Conservation (phyloP, 306 rosid genomes). For the Vigna mungo region DNA sequence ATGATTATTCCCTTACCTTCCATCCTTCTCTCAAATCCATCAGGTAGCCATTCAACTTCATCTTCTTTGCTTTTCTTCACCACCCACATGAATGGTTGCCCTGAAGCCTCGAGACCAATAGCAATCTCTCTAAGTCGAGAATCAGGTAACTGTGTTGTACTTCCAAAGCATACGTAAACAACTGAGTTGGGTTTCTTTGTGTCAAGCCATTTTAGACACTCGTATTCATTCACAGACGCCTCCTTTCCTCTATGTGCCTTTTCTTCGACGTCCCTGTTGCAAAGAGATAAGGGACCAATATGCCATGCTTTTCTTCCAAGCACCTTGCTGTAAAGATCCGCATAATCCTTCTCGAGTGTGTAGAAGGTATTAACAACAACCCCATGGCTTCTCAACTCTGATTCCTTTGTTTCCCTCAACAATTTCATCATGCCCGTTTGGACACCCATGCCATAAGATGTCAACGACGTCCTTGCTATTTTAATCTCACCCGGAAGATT, state of each 20-base stretch:
- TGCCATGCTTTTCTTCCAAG: constrained; percentile 56
- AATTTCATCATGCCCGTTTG: constrained; percentile 47
- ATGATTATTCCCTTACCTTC: constrained; percentile 14
- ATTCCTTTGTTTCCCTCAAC: not conserved
- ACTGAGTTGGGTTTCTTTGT: constrained; percentile 50
- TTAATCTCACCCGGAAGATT: constrained; percentile 49
- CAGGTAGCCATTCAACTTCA: constrained; percentile 40
- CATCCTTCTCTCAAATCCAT: constrained; percentile 54
- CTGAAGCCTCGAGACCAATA: constrained; percentile 58
- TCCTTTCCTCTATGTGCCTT: constrained; percentile 33
- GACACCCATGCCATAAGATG: not conserved
- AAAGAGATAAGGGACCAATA: constrained; percentile 51
- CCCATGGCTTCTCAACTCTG: constrained; percentile 47
- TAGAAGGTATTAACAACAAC: constrained; percentile 47
- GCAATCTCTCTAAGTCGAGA: constrained; percentile 63
- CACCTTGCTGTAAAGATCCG: not conserved
- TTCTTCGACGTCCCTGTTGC: constrained; percentile 3
- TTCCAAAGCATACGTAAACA: constrained; percentile 66
- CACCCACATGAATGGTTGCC: constrained; percentile 56
- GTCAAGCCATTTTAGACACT: constrained; percentile 48
- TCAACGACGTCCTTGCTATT: constrained; percentile 32
- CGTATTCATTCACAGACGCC: constrained; percentile 1
- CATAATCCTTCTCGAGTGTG: constrained; percentile 29
- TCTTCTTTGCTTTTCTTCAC: constrained; percentile 44
- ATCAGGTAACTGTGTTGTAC: constrained; percentile 30